Evolutionary conservation across 2,329 filamentous ascomycete species (phyloP), one percentile per base, ranked within the genome.

Genomic region (Epichloe sp.): DNA sequence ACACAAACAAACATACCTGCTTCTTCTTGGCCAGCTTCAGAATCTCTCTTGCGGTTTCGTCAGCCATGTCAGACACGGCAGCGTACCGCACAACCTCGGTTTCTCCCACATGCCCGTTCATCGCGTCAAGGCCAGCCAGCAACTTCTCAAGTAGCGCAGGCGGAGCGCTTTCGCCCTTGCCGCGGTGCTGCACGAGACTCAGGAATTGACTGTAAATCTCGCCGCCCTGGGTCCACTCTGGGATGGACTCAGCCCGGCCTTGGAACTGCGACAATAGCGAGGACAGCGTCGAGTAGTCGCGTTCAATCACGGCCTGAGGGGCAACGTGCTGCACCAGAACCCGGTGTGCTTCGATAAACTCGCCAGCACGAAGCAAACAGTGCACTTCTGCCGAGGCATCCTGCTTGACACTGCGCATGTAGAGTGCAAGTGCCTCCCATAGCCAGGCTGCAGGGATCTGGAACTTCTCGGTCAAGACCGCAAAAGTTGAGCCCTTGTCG

Each of bases 361-460:
- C 82, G 40, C 79, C 77, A 2, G 89, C 91, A 47, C 82, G 80
- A 53, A 97, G 77, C 12, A 98, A 80, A 60, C 83, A 93, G 50
- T 84, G 77, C 10, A 91, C 86, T 65, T 95, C 88, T 5, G 74
- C 73, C 44, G 75, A 76, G 11, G 85, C 75, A 63, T 90, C 81
- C 56, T 82, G 80, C 60, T 78, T 80, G 45, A 82, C 80, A 52
- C 83, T 82, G 54, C 86, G 85, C 68, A 88, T 89, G 66, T 85
- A 85, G 14, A 91, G 74, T 12, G 90, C 90, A 62, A 90, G 87
- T 17, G 93, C 88, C 53, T 88, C 80, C 81, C 87, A 95, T 48
- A 97, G 76, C 89, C 91, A 95, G 3, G 77, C 66, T 1, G 75
- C 68, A 0, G 91, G 88, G 42, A 97, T 79, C 55, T 80, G 78